A percentile compares a stretch with the other conserved stretches of the same genome.
These are phyloP conservation scores for Dictyostelium citrinum DNA, from an alignment of 78 protist species.

Conservation along the genomic window DNA sequence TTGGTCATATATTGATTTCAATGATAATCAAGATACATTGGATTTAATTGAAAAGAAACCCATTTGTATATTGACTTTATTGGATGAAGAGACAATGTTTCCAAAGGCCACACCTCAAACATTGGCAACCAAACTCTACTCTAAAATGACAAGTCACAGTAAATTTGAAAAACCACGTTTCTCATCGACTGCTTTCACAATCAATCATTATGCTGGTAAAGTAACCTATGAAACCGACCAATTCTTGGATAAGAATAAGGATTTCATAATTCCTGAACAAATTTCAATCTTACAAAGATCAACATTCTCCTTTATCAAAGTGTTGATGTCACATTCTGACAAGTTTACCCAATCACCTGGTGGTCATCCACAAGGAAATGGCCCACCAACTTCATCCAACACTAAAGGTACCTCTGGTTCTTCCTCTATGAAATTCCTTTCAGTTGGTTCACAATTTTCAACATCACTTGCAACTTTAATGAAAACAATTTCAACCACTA, in stretches of 20 bases:
- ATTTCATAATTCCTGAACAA: constrained; percentile 83
- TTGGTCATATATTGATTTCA: constrained; percentile 88
- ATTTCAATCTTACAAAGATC: constrained; percentile 47
- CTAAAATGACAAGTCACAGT: constrained; percentile 9
- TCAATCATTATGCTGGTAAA: constrained; percentile 92
- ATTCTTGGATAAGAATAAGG: constrained; percentile 92
- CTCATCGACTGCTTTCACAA: constrained; percentile 68
- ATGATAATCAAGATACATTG: constrained; percentile 88
- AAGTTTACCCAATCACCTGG: background rate
- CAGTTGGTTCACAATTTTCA: constrained; percentile 68
- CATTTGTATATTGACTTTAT: constrained; percentile 85
- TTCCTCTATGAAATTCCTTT: constrained; percentile 19
- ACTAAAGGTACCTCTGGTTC: background rate
- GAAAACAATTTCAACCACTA: constrained; percentile 78
- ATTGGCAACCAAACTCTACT: constrained; percentile 66
- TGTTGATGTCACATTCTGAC: background rate
- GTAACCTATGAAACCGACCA: constrained; percentile 88
- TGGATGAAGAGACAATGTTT: constrained; percentile 92
- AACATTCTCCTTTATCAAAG: background rate
- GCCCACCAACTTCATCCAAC: background rate
- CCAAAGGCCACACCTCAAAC: constrained; percentile 85
- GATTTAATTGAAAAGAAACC: constrained; percentile 87
- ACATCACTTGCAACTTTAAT: constrained; percentile 67
- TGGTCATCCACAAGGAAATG: background rate
- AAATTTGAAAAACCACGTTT: constrained; percentile 77